phyloP scores from a whole-genome alignment of 768 basidiomycete genomes.

The Termitomyces sp. region DNA sequence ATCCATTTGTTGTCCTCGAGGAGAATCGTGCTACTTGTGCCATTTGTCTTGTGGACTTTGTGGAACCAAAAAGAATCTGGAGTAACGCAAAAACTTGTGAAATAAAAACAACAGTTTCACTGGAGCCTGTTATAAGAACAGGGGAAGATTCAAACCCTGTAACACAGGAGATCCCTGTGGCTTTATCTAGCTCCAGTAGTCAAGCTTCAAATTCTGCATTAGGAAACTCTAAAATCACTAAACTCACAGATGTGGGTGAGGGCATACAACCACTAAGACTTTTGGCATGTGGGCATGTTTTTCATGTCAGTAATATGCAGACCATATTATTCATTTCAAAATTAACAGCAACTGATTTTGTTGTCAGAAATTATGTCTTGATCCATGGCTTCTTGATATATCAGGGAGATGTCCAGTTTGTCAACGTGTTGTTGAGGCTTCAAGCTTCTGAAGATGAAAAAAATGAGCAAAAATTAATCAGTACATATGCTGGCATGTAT shows the following conservation, averaged over 20 bases:
- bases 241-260: conserved; percentile 66
- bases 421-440: conserved; percentile 63
- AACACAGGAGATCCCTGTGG: background rate
- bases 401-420: conserved; percentile 88
- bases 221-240: conserved; percentile 15
- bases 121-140: background rate
- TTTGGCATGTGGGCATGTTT: conserved; percentile 79
- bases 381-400: conserved; percentile 83
- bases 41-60: conserved; percentile 82
- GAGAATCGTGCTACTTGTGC: conserved; percentile 81
- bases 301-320: conserved; percentile 58
- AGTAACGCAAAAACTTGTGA: background rate
- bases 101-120: background rate
- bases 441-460: conserved; percentile 33
- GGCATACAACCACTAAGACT: conserved; percentile 73
- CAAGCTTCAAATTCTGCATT: background rate
- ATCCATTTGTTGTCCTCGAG: conserved; percentile 78
- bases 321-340: background rate
- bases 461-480: background rate
- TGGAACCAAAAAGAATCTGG: conserved; percentile 49
- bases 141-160: background rate
- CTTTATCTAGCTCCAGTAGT: background rate
- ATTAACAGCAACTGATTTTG: conserved; percentile 1
- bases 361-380: conserved; percentile 75
- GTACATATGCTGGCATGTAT: background rate